Percentiles rank a stretch among this genome's conserved stretches.
phyloP scores from a whole-genome alignment of 768 basidiomycete species.

The Termitomyces sp. region DNA sequence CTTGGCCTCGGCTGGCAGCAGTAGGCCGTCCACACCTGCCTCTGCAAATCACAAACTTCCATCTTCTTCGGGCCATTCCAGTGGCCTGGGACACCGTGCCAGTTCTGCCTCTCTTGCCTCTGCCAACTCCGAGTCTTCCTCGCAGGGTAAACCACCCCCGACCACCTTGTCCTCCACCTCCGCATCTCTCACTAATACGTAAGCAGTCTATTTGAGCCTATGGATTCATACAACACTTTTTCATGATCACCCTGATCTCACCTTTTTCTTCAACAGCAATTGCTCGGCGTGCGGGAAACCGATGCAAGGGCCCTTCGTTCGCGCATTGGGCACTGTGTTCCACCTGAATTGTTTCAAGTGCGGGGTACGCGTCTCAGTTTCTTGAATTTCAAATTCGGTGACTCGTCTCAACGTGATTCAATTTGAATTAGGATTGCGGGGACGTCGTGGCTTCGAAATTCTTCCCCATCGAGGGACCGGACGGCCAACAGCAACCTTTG shows the following conservation, averaged over 20 bases:
- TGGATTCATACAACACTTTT: conserved; percentile 10
- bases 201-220: conserved; percentile 30
- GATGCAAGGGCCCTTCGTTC: conserved; percentile 95
- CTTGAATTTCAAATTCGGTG: conserved; percentile 11
- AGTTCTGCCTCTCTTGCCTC: conserved; percentile 53
- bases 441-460: conserved; percentile 97
- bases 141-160: conserved; percentile 43
- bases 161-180: conserved; percentile 59
- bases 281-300: conserved; percentile 77
- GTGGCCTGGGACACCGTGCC: conserved; percentile 43
- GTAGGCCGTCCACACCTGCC: conserved; percentile 61
- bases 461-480: conserved; percentile 94
- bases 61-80: conserved; percentile 55
- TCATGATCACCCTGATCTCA: conserved; percentile 27
- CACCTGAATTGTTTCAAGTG: conserved; percentile 99
- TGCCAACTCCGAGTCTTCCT: conserved; percentile 53
- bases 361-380: conserved; percentile 58
- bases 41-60: conserved; percentile 46
- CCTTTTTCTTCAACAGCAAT: conserved; percentile 40
- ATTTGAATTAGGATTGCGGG: conserved; percentile 77
- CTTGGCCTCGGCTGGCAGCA: conserved; percentile 40
- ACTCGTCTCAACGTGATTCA: background rate
- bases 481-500: conserved; percentile 88
- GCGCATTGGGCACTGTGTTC: conserved; percentile 90
- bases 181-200: conserved; percentile 57